A percentile compares a stretch with the other conserved stretches of the same genome.
Conservation (phyloP, 805 yeast genomes). For the Tetrapisispora fleetii region DNA sequence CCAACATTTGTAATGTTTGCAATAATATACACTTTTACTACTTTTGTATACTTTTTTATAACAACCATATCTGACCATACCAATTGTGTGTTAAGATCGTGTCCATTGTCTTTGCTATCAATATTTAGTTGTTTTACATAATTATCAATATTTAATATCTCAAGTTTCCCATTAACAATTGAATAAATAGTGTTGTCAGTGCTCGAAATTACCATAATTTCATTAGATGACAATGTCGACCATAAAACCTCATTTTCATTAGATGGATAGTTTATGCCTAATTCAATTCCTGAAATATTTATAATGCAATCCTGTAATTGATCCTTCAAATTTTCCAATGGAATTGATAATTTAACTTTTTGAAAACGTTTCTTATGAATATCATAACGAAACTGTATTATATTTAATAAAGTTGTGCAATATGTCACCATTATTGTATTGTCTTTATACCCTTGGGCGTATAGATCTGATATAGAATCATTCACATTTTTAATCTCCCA, state of each 20-base stretch:
- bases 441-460: slow-evolving; percentile 9
- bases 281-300: slow-evolving; percentile 1
- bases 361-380: slow-evolving; percentile 3
- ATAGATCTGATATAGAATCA: slow-evolving; percentile 8
- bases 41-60: slow-evolving; percentile 10
- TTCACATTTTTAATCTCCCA: slow-evolving; percentile 7
- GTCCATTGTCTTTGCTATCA: not conserved
- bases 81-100: slow-evolving; percentile 1
- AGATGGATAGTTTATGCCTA: not conserved
- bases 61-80: slow-evolving; percentile 9
- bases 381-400: slow-evolving; percentile 9
- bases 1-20: slow-evolving; percentile 15
- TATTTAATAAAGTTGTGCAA: slow-evolving; percentile 11
- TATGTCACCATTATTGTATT: slow-evolving; percentile 7
- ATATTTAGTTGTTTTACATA: not conserved
- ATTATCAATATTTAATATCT: slow-evolving; percentile 3
- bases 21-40: slow-evolving; percentile 5
- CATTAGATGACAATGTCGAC: not conserved
- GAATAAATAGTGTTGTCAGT: slow-evolving; percentile 10
- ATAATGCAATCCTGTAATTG: slow-evolving; percentile 6
- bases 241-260: slow-evolving; percentile 1
- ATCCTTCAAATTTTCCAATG: not conserved
- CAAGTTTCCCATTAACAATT: slow-evolving; percentile 5
- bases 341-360: slow-evolving; percentile 1
- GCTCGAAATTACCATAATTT: slow-evolving; percentile 5